Evolutionary conservation across 2,329 filamentous ascomycete genomes (phyloP).

Genomic region (Penicillium sp.): DNA sequence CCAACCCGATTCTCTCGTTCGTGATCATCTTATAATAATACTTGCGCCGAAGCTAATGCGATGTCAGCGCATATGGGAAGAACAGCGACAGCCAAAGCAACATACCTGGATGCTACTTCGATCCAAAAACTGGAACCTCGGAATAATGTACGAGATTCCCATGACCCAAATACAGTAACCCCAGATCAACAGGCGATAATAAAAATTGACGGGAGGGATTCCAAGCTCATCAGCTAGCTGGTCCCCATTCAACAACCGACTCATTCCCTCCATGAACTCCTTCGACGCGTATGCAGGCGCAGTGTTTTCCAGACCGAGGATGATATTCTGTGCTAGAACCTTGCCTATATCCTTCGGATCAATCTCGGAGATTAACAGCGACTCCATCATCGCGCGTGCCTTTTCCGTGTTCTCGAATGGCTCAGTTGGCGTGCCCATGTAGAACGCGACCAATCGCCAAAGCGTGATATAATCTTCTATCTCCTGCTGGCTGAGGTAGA

Average conservation of each 20-base stretch:
- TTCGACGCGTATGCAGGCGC: constrained; percentile 61
- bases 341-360: constrained; percentile 57
- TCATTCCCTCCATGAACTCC: constrained; percentile 62
- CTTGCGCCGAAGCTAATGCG: constrained; percentile 38
- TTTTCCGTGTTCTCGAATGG: constrained; percentile 52
- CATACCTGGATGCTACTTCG: constrained; percentile 48
- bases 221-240: constrained; percentile 56
- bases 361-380: constrained; percentile 60
- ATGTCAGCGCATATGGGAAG: neutral
- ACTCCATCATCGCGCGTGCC: constrained; percentile 62
- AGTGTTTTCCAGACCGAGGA: constrained; percentile 59
- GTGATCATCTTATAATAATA: constrained; percentile 57
- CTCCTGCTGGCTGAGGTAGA: constrained; percentile 58
- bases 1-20: constrained; percentile 59
- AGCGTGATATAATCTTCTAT: constrained; percentile 65
- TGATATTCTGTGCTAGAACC: constrained; percentile 68
- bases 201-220: constrained; percentile 51
- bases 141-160: constrained; percentile 43
- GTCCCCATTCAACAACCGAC: constrained; percentile 64
- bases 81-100: neutral
- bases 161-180: constrained; percentile 64
- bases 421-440: constrained; percentile 62
- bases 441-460: constrained; percentile 67
- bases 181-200: constrained; percentile 56
- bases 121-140: constrained; percentile 47